Evolutionary conservation across 169 alveolate genomes (phyloP).

Genomic region (Plasmodium ovale): DNA sequence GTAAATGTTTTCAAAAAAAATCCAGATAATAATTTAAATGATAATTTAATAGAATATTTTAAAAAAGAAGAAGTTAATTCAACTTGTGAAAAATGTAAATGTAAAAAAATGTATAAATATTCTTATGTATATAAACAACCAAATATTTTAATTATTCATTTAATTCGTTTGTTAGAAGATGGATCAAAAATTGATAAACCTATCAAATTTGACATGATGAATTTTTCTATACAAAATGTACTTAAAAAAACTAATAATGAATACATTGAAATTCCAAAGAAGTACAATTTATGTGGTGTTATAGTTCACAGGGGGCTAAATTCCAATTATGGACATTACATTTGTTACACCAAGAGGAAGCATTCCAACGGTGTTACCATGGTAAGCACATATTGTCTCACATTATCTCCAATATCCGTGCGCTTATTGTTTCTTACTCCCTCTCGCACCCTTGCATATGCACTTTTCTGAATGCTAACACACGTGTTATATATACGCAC

Average conservation of each 20-base stretch:
- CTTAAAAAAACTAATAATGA: slow-evolving; percentile 28
- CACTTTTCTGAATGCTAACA: no score
- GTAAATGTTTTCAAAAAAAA: slow-evolving; percentile 67
- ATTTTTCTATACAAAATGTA: slow-evolving; percentile 51
- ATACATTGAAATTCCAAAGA: slow-evolving; percentile 38
- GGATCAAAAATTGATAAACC: slow-evolving; percentile 69
- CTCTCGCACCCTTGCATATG: no score
- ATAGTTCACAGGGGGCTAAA: slow-evolving; percentile 57
- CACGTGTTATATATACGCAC: no score
- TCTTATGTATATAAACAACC: slow-evolving; percentile 68
- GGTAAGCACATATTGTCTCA: slow-evolving; percentile 1
- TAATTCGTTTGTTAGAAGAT: slow-evolving; percentile 51
- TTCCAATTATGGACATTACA: slow-evolving; percentile 61
- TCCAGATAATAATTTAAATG: slow-evolving; percentile 72
- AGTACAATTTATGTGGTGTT: slow-evolving; percentile 50
- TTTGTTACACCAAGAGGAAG: slow-evolving; percentile 61
- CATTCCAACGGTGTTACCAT: slow-evolving; percentile 55
- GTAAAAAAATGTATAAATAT: slow-evolving; percentile 44
- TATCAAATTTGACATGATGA: slow-evolving; percentile 34
- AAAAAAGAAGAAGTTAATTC: slow-evolving; percentile 75
- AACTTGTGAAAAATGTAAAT: slow-evolving; percentile 71
- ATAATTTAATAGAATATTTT: slow-evolving; percentile 57
- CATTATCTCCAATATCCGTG: background rate
- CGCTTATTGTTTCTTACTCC: no score
- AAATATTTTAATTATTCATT: slow-evolving; percentile 46